Base-by-base conservation (phyloP, 192 early-diverging fungal genomes). In the Haplosporangium gracile region DNA sequence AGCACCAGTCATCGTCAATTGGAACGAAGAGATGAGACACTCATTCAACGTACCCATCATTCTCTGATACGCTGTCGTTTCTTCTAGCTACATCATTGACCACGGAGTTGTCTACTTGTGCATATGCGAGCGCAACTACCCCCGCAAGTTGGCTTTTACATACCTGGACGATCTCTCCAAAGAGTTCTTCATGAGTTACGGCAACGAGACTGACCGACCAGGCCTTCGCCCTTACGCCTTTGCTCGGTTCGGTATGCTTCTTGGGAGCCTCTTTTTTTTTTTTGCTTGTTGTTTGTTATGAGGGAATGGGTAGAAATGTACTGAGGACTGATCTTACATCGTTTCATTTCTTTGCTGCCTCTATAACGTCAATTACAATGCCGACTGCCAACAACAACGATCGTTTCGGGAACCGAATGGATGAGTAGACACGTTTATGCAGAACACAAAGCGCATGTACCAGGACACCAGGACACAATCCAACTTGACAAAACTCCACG, bases 361-460 rank as follows among this genome's bases (percentile, higher is more conserved):
- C 60, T 29, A 45, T 20, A 11, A 16, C 4, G 16, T n/a, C 4
- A 4, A 39, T n/a, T 11, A 22, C 38, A 7, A 32, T 2, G 0
- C 36, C 34, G 15, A 43, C n/a, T 55, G 7, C 24, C 20, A 70
- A 70, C 18, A 70, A 38, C 24, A 42, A 20, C 34, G 9, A n/a
- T 75, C 18, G 49, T 5, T 51, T 51, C 13, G 60, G 60, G 60
- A 65, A 60, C 22, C n/a, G 55, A n/a, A 60, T 51, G 49, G 49
- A 32, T 5, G 4, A 34, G 22, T 84, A 96, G 98, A 98, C 90
- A 98, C 96, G 7, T 99, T 97, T 87, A 99, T 99, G 88, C 98
- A 99, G 90, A 98, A 99, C 83, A 97, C 96, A 65, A 98, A 98
- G 90, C 95, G 96, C 77, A 93, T 97, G 75, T 99, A 98, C 90